Evolutionary conservation across 345 rosid genomes (phyloP).

Genomic region (Lepidium didymum): DNA sequence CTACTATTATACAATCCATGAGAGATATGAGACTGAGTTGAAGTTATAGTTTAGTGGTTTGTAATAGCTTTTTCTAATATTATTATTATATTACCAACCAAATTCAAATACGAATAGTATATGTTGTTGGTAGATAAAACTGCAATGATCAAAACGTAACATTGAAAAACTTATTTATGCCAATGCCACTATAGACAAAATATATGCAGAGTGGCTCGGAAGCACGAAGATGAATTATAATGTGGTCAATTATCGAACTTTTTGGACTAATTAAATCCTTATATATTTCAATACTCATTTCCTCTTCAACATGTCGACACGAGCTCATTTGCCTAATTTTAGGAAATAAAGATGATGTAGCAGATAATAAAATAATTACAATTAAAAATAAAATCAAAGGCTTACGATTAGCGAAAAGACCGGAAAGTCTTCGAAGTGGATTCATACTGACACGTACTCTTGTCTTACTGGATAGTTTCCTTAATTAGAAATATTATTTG

Average conservation of each 20-base stretch:
- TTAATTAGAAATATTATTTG: slow-evolving; percentile 20
- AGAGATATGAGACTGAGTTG: too few relatives aligned
- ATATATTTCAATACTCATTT: neutral
- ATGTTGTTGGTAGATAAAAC: too few relatives aligned
- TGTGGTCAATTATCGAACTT: neutral
- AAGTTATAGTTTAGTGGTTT: too few relatives aligned
- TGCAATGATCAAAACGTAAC: too few relatives aligned
- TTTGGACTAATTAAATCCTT: neutral
- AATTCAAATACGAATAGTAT: too few relatives aligned
- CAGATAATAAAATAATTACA: neutral
- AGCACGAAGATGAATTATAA: neutral
- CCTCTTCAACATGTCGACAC: neutral
- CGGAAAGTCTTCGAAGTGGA: neutral
- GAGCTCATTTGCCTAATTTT: neutral
- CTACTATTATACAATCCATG: too few relatives aligned
- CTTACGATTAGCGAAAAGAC: slow-evolving; percentile 1
- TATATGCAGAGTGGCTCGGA: neutral
- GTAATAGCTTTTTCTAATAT: too few relatives aligned
- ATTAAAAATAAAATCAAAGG: neutral
- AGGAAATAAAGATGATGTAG: neutral
- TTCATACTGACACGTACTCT: neutral
- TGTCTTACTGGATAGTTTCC: slow-evolving; percentile 7
- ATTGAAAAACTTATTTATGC: too few relatives aligned
- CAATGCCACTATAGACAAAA: neutral
- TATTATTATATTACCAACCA: too few relatives aligned